A percentile compares a stretch with the other conserved stretches of the same genome.
These are phyloP conservation scores for Inonotus obliquus DNA, from an alignment of 1,284 basidiomycete genomes.

Conservation along the genomic window DNA sequence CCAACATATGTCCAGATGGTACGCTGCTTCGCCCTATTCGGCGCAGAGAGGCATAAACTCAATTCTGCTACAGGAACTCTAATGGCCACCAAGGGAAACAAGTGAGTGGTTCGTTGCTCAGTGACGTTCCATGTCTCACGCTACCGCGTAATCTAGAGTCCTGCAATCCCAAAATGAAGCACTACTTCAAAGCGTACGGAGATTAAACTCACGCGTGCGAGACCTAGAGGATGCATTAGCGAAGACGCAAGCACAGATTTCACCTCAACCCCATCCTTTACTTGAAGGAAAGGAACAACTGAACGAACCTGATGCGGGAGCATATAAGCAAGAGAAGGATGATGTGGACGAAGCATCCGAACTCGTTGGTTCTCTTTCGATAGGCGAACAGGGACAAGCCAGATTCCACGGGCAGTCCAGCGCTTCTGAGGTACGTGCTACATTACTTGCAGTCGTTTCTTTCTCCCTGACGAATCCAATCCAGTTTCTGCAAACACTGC, in stretches of 20 bases:
- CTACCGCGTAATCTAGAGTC: conserved; percentile 9
- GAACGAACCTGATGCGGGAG: conserved; percentile 1
- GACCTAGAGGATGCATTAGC: conserved; percentile 16
- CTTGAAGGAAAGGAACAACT: conserved; percentile 7
- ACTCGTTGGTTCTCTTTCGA: conserved; percentile 40
- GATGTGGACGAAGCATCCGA: conserved; percentile 23
- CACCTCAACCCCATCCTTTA: conserved; percentile 18
- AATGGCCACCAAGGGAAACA: conserved; percentile 51
- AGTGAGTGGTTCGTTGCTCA: conserved; percentile 25
- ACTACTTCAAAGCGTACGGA: conserved; percentile 13
- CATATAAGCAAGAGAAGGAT: conserved; percentile 9
- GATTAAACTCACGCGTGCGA: conserved; percentile 10
- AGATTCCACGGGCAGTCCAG: conserved; percentile 45
- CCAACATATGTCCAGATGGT: conserved; percentile 50
- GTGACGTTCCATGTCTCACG: neutral
- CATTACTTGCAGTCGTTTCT: neutral
- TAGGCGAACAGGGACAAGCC: conserved; percentile 41
- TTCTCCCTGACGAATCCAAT: conserved; percentile 3
- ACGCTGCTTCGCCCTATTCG: conserved; percentile 13
- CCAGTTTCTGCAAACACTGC: conserved; percentile 42
- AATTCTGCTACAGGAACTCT: conserved; percentile 35
- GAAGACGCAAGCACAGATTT: conserved; percentile 15
- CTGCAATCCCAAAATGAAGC: conserved; percentile 18
- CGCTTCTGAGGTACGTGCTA: conserved; percentile 38
- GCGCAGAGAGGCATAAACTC: neutral